Evolutionary conservation across 148 eudicot species (phyloP).

Genomic region (Linanthus parryae): DNA sequence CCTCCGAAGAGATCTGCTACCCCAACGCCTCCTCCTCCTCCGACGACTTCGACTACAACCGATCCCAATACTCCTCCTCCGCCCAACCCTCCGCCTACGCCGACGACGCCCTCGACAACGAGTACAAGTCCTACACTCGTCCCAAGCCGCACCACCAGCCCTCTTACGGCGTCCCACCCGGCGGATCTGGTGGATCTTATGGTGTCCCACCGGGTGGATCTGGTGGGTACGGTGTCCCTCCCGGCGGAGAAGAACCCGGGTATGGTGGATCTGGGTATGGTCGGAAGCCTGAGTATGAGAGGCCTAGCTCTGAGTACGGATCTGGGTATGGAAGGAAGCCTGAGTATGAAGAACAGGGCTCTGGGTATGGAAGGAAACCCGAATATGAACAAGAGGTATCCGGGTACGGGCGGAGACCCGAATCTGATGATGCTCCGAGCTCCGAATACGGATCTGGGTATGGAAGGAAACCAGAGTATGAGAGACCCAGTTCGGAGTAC

Average conservation of each 20-base stretch:
- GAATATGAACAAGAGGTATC: constrained; percentile 1
- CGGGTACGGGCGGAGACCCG: constrained; percentile 27
- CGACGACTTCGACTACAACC: constrained; percentile 49
- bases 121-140: constrained; percentile 71
- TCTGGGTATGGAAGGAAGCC: constrained; percentile 4
- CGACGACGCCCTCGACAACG: constrained; percentile 57
- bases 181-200: constrained; percentile 37
- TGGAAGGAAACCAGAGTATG: constrained; percentile 25
- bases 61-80: constrained; percentile 56
- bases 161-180: constrained; percentile 5
- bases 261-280: constrained; percentile 22
- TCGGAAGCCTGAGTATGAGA: constrained; percentile 1
- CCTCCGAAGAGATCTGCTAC: constrained; percentile 75
- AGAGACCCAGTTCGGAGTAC: constrained; percentile 6
- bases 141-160: constrained; percentile 40
- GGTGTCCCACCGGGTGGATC: constrained; percentile 16
- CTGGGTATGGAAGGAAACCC: constrained; percentile 11
- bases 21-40: constrained; percentile 40
- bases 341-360: constrained; percentile 19
- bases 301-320: background rate
- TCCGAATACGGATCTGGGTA: constrained; percentile 14
- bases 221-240: constrained; percentile 23
- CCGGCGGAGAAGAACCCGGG: background rate
- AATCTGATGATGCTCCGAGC: constrained; percentile 4
- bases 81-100: constrained; percentile 71